phyloP scores from a whole-genome alignment of 169 alveolate species.

The Plasmodium chabaudi region DNA sequence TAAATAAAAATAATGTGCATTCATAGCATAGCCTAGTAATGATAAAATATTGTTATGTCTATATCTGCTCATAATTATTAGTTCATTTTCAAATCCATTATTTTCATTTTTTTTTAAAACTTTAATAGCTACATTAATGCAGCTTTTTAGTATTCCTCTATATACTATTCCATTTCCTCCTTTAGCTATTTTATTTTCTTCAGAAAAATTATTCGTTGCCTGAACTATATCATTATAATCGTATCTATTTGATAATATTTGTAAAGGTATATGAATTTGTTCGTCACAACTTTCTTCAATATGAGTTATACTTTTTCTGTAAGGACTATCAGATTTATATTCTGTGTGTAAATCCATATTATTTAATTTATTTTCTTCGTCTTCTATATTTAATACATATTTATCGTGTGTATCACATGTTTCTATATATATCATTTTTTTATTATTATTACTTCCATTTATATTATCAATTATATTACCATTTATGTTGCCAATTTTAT shows the following conservation, averaged over 20 bases:
- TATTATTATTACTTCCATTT: neutral
- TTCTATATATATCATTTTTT: slow-evolving; percentile 39
- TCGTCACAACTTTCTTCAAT: slow-evolving; percentile 17
- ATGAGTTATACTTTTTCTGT: slow-evolving; percentile 8
- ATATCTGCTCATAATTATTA: slow-evolving; percentile 70
- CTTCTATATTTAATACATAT: slow-evolving; percentile 54
- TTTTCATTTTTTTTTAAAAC: slow-evolving; percentile 69
- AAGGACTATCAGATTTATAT: neutral
- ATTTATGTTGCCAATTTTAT: neutral
- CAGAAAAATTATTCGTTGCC: slow-evolving; percentile 69
- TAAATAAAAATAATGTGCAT: slow-evolving; percentile 44
- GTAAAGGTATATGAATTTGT: slow-evolving; percentile 41
- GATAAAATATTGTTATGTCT: slow-evolving; percentile 74
- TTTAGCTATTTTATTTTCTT: slow-evolving; percentile 58
- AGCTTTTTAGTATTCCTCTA: slow-evolving; percentile 60
- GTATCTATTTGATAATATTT: slow-evolving; percentile 52
- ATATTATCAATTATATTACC: neutral
- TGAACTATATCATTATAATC: slow-evolving; percentile 41
- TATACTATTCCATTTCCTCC: slow-evolving; percentile 73
- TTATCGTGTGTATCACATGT: slow-evolving; percentile 58
- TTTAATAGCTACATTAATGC: slow-evolving; percentile 63
- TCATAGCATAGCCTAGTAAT: slow-evolving; percentile 52
- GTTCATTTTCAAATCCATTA: slow-evolving; percentile 73
- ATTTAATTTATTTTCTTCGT: slow-evolving; percentile 31
- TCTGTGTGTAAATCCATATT: slow-evolving; percentile 7